Conservation (phyloP, 805 yeast genomes). For the Kluyveromyces dobzhanskii region DNA sequence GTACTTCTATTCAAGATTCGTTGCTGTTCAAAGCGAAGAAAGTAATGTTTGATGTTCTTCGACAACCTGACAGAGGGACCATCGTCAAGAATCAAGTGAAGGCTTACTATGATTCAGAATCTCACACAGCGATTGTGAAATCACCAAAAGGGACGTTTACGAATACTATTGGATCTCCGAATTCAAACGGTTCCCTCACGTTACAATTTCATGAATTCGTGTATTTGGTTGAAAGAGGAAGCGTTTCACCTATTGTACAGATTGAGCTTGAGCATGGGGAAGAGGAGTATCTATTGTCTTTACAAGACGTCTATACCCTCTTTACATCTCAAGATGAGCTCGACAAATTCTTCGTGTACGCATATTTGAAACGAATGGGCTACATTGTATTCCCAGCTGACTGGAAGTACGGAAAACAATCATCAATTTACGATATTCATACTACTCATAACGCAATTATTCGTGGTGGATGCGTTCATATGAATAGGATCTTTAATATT, state of each 20-base stretch:
- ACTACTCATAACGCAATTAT: not conserved
- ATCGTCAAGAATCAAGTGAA: conserved; percentile 40
- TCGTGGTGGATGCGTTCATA: not conserved
- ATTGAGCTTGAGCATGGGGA: conserved; percentile 12
- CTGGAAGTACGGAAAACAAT: not conserved
- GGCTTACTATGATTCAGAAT: conserved; percentile 39
- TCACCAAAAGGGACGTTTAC: conserved; percentile 67
- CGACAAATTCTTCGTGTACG: conserved; percentile 58
- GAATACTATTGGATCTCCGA: conserved; percentile 61
- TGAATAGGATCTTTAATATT: not conserved
- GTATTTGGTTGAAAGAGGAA: conserved; percentile 77
- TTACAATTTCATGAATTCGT: conserved; percentile 61
- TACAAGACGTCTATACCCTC: conserved; percentile 56
- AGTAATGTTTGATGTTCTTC: conserved; percentile 67
- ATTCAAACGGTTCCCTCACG: conserved; percentile 39
- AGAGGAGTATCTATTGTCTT: conserved; percentile 36
- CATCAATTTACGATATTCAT: not conserved
- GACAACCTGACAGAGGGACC: conserved; percentile 38
- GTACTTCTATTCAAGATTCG: conserved; percentile 44
- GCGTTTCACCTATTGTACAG: conserved; percentile 37
- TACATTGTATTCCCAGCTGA: conserved; percentile 42
- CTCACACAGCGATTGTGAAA: conserved; percentile 31
- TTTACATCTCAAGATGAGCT: conserved; percentile 35
- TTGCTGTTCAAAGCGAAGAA: conserved; percentile 46
- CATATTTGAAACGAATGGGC: conserved; percentile 70